Base-by-base conservation (phyloP, 2,329 filamentous ascomycete genomes). In the Aphanocladium album region DNA sequence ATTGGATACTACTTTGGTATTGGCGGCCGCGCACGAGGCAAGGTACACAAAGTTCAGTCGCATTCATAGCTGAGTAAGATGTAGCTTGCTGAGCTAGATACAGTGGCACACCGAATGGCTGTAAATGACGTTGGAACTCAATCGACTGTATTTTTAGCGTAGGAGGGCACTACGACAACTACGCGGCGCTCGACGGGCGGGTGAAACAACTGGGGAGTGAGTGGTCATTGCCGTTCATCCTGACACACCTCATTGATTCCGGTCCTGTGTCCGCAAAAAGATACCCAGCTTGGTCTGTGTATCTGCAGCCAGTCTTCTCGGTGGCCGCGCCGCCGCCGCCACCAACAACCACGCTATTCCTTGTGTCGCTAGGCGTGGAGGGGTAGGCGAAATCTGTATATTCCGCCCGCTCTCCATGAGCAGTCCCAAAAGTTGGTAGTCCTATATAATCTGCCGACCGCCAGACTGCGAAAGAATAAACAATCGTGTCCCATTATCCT, bases 121-220 rank as follows among this genome's bases (percentile, higher is more conserved):
- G 30, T 43, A 21, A n/a, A 57, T 50, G 55, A 57, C 55, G 45
- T 57, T 49, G 30, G 55, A 57, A 57, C 55, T 43, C 23, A 50
- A 57, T 57, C 54, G 54, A 19, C 27, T 17, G 43, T 17, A 16
- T 37, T 37, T 46, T 47, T 57, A 35, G 49, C n/a, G 51, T 14
- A 43, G 23, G 41, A 23, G 23, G 53, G 39, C 14, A 16, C 21
- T 9, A 12, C 25, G n/a, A 35, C 12, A 30, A 37, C 43, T 11
- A 57, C 30, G 41, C 30, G 54, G 30, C 41, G 52, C 30, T 25
- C 30, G 54, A 43, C 43, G 30, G 19, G 43, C 30, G 39, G 43
- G 16, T 5, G 33, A 39, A 49, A 55, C 37, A 33, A 41, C 35
- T 19, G 35, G 33, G 11, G 16, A 12, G 37, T 16, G 30, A 21